phyloP scores from a whole-genome alignment of 1,284 basidiomycete genomes.

The Athelia psychrophila region DNA sequence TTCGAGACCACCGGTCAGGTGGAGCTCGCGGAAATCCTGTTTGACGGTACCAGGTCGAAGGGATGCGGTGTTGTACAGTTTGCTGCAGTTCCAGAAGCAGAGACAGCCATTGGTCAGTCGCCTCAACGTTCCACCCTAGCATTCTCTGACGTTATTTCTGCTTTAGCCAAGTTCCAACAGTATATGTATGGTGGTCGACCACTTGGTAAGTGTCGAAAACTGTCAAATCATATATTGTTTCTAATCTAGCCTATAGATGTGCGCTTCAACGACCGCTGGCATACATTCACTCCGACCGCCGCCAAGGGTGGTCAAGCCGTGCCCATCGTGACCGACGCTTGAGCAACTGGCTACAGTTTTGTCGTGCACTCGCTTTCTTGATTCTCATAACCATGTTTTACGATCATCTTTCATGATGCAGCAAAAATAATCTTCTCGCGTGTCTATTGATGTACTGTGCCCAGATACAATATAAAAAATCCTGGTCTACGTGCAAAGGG shows the following conservation, averaged over 20 bases:
- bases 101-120: constrained; percentile 83
- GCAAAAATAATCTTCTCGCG: neutral
- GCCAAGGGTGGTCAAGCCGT: constrained; percentile 78
- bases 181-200: constrained; percentile 91
- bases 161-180: constrained; percentile 81
- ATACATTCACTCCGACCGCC: constrained; percentile 81
- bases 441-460: neutral
- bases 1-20: constrained; percentile 98
- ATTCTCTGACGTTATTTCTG: neutral
- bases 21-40: constrained; percentile 90
- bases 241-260: constrained; percentile 54
- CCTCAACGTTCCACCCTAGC: neutral
- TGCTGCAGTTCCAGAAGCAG: constrained; percentile 82
- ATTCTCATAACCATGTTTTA: neutral
- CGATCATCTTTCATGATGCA: neutral
- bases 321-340: constrained; percentile 51
- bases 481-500: too few relatives aligned
- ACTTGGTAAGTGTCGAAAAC: constrained; percentile 51
- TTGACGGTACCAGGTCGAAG: constrained; percentile 87
- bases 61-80: constrained; percentile 97
- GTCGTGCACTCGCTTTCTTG: neutral
- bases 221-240: neutral
- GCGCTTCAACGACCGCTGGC: constrained; percentile 90
- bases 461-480: neutral
- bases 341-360: constrained; percentile 2